phyloP scores from a whole-genome alignment of 768 basidiomycete genomes.

The Leccinum incarnatum region DNA sequence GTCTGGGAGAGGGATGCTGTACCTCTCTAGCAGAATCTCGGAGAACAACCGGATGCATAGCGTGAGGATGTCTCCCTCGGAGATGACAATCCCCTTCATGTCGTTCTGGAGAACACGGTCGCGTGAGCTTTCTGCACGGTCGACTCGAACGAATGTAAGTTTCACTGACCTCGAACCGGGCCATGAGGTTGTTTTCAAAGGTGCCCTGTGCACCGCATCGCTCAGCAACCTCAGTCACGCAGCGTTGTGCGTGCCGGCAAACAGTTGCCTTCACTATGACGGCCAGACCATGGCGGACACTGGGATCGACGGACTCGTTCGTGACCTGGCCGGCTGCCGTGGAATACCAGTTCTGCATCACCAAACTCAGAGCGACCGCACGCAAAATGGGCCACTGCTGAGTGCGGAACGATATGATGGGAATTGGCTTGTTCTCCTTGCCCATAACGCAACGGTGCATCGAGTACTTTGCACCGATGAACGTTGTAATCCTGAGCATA shows the following conservation, averaged over 20 bases:
- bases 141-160: too few relatives aligned
- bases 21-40: conserved; percentile 57
- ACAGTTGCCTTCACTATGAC: background rate
- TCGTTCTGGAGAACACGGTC: conserved; percentile 31
- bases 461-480: conserved; percentile 57
- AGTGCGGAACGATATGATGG: conserved; percentile 62
- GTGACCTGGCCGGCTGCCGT: conserved; percentile 22
- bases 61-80: conserved; percentile 53
- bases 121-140: background rate
- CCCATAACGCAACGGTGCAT: conserved; percentile 52
- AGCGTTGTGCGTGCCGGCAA: conserved; percentile 48
- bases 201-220: conserved; percentile 66
- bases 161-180: conserved; percentile 46
- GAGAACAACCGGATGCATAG: conserved; percentile 55
- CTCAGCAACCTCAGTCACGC: conserved; percentile 53
- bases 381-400: conserved; percentile 61
- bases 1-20: conserved; percentile 45
- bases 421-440: conserved; percentile 39
- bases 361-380: conserved; percentile 49
- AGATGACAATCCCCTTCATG: conserved; percentile 53
- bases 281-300: background rate
- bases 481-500: conserved; percentile 47
- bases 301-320: background rate
- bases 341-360: conserved; percentile 50
- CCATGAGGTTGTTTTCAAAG: conserved; percentile 62